These are phyloP conservation scores for Fusarium algeriense DNA, from an alignment of 2,329 filamentous ascomycete species.

Conservation along the genomic window DNA sequence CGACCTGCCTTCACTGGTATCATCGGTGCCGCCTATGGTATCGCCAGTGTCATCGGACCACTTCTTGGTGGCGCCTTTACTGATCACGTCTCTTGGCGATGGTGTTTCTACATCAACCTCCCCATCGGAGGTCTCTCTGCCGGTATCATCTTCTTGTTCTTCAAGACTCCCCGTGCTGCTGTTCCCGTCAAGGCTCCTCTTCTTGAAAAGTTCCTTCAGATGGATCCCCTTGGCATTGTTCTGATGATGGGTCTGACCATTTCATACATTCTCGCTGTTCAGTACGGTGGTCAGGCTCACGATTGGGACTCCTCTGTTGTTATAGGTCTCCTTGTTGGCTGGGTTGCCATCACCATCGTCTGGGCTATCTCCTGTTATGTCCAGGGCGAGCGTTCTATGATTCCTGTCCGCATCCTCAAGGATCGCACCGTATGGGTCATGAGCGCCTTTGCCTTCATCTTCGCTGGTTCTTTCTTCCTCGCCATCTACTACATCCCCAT, in stretches of 20 bases:
- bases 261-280: slow-evolving; percentile 60
- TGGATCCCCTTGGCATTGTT: slow-evolving; percentile 61
- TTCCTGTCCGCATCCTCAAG: slow-evolving; percentile 55
- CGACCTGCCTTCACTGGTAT: slow-evolving; percentile 55
- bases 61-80: slow-evolving; percentile 55
- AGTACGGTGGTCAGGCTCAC: slow-evolving; percentile 61
- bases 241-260: slow-evolving; percentile 60
- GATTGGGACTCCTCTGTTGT: slow-evolving; percentile 57
- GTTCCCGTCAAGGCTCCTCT: slow-evolving; percentile 53
- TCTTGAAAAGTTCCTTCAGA: slow-evolving; percentile 60
- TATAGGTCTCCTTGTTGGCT: slow-evolving; percentile 59
- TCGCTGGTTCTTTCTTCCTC: slow-evolving; percentile 58
- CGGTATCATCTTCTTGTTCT: slow-evolving; percentile 56
- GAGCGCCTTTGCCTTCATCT: slow-evolving; percentile 57
- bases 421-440: slow-evolving; percentile 55
- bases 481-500: slow-evolving; percentile 62
- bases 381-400: slow-evolving; percentile 61
- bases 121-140: slow-evolving; percentile 53
- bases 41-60: slow-evolving; percentile 54
- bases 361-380: slow-evolving; percentile 56
- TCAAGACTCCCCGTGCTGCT: slow-evolving; percentile 56
- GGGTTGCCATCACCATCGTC: slow-evolving; percentile 49
- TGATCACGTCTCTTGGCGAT: slow-evolving; percentile 54
- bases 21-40: slow-evolving; percentile 53
- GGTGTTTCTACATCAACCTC: slow-evolving; percentile 58